A percentile compares a stretch with the other conserved stretches of the same genome.
Evolutionary conservation across 2,329 filamentous ascomycete species (phyloP).

Genomic region (Scedosporium dehoogii): DNA sequence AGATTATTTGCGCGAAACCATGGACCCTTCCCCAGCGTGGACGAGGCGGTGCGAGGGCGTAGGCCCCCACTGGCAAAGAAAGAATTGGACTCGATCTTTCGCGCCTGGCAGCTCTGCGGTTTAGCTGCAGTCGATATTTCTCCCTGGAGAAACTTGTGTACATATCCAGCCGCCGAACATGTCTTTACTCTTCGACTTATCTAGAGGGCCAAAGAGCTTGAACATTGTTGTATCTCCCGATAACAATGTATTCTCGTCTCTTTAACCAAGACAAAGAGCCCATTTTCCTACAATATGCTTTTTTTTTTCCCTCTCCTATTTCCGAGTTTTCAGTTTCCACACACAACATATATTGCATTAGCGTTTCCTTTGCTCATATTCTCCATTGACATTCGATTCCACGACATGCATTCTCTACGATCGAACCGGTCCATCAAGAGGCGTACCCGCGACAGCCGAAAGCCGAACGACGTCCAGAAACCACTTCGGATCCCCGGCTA

Average conservation of each 20-base stretch:
- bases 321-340: too few species aligned
- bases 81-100: not conserved
- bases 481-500: too few species aligned
- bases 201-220: not conserved
- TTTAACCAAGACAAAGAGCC: too few species aligned
- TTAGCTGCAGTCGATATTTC: not conserved
- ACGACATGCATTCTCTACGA: too few species aligned
- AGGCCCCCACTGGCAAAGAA: slow-evolving; percentile 9
- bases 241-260: not conserved
- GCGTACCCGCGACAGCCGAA: too few species aligned
- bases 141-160: not conserved
- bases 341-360: too few species aligned
- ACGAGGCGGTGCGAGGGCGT: slow-evolving; percentile 14
- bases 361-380: too few species aligned
- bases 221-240: slow-evolving; percentile 5
- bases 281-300: not conserved
- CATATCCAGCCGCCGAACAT: slow-evolving; percentile 2
- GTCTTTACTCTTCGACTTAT: slow-evolving; percentile 5
- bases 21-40: slow-evolving; percentile 58
- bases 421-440: too few species aligned
- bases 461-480: too few species aligned
- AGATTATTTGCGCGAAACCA: slow-evolving; percentile 60
- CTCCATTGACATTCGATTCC: too few species aligned
- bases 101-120: not conserved
- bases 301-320: not conserved